Evolutionary conservation across 495 filamentous ascomycete genomes (phyloP), one percentile per base, ranked within the genome.

Genomic region (Glarea lozoyensis): DNA sequence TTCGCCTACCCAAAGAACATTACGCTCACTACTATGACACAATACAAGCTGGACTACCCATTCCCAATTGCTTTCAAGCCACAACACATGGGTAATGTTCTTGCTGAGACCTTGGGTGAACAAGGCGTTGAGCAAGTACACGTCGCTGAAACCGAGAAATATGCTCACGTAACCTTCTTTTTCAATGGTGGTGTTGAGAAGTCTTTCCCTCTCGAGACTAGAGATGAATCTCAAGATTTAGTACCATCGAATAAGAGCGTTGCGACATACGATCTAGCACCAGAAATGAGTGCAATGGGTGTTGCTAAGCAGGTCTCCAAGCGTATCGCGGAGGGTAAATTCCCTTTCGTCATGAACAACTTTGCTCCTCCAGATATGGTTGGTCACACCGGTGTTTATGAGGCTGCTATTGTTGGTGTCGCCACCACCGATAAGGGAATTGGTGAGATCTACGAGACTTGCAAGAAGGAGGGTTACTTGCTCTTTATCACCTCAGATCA

Each of bases 281-380:
- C 92, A n/a, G 82, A 89, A 68, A 98, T 98, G 92, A 92, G 84
- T 55, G 88, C 88, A 32, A 81, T 76, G 40, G 84, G 67, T 13
- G 92, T 98, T 10, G 93, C 85, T 13, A 70, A 92, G 49, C 87
- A 92, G 69, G 79, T 94, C 45, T 73, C 70, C 63, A 84, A 89
- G 67, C 77, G 89, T 41, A 82, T 98, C 53, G 73, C 59, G 11
- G 83, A 87, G 65, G 72, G 75, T 54, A 76, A 82, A 50, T 92
- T 89, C 65, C 86, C 88, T 57, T 96, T 98, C 58, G 67, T 98
- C 56, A 98, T 98, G 92, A 96, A 97, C 80, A 98, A 98, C 76
- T 97, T 98, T 61, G 92, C 92, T 22, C 90, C 93, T 16, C 93
- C 92, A 10, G 92, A 98, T 66, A 98, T 98, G 92, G 92, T 98